These are phyloP conservation scores for Syzygium aqueum DNA, from an alignment of 345 rosid genomes.

Conservation along the genomic window DNA sequence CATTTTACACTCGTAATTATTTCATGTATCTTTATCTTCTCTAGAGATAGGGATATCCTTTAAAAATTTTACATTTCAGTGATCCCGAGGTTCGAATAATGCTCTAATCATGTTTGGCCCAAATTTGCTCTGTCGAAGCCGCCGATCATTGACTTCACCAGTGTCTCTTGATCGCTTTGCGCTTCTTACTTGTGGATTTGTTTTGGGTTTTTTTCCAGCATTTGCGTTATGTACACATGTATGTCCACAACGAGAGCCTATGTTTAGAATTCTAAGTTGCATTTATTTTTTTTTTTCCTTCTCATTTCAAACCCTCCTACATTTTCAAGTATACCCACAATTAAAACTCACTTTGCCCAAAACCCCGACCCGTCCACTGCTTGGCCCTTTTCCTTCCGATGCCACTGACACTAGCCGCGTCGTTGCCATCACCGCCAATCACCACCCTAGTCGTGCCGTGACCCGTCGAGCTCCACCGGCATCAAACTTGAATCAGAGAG, in stretches of 20 bases:
- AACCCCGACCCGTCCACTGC: neutral
- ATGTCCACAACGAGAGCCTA: no score
- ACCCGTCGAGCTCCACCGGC: rapidly evolving
- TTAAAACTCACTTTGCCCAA: neutral
- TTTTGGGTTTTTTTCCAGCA: no score
- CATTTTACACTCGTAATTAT: no score
- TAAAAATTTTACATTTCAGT: no score
- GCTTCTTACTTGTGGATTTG: no score
- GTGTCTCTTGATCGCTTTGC: no score
- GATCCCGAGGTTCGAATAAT: neutral
- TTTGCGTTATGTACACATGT: no score
- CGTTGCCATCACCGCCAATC: neutral
- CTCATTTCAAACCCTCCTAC: neutral
- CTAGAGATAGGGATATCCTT: no score
- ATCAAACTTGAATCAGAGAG: neutral
- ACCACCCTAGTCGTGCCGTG: rapidly evolving
- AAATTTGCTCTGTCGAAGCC: neutral
- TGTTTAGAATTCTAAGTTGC: no score
- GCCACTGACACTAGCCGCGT: neutral
- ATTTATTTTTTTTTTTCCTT: neutral
- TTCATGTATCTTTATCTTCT: no score
- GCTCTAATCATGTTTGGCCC: neutral
- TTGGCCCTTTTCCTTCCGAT: neutral
- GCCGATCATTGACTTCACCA: no score
- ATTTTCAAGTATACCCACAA: neutral